Percentiles rank a stretch among this genome's conserved stretches.
Evolutionary conservation across 1,284 basidiomycete genomes (phyloP).

Genomic region (Fomitopsis schrenkii): DNA sequence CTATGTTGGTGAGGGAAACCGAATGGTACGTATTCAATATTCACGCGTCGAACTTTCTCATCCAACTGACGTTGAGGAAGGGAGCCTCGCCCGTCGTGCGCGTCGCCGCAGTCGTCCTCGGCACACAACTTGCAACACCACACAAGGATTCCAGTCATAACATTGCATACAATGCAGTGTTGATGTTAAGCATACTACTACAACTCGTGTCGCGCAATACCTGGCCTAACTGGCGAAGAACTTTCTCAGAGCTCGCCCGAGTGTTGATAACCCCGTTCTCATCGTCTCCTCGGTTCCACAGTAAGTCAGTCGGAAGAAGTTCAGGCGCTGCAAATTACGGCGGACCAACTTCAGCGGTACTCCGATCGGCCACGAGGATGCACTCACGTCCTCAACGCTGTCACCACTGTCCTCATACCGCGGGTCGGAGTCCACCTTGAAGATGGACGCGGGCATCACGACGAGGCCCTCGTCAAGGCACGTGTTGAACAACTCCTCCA

Average conservation of each 20-base stretch:
- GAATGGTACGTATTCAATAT: not conserved
- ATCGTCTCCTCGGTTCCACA: constrained; percentile 39
- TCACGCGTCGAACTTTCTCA: not conserved
- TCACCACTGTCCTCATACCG: constrained; percentile 19
- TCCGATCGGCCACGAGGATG: not conserved
- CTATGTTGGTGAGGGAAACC: not conserved
- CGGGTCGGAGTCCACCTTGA: constrained; percentile 26
- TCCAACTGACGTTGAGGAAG: too few species aligned
- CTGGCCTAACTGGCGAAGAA: constrained; percentile 26
- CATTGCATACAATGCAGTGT: not conserved
- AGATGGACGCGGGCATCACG: constrained; percentile 38
- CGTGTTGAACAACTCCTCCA: constrained; percentile 38
- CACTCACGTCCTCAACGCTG: constrained; percentile 28
- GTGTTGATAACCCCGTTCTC: constrained; percentile 31
- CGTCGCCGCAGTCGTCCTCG: not conserved
- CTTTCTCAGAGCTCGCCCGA: constrained; percentile 28
- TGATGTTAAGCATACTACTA: not conserved
- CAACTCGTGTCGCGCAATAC: not conserved
- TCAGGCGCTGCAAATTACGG: constrained; percentile 26
- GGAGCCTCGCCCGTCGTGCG: too few species aligned
- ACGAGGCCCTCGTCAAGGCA: constrained; percentile 34
- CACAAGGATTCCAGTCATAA: not conserved
- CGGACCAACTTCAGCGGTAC: constrained; percentile 1
- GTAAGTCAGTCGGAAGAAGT: constrained; percentile 41
- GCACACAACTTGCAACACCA: too few species aligned